Evolutionary conservation across 257 asterid species (phyloP).

Genomic region (Rehmannia glutinosa): DNA sequence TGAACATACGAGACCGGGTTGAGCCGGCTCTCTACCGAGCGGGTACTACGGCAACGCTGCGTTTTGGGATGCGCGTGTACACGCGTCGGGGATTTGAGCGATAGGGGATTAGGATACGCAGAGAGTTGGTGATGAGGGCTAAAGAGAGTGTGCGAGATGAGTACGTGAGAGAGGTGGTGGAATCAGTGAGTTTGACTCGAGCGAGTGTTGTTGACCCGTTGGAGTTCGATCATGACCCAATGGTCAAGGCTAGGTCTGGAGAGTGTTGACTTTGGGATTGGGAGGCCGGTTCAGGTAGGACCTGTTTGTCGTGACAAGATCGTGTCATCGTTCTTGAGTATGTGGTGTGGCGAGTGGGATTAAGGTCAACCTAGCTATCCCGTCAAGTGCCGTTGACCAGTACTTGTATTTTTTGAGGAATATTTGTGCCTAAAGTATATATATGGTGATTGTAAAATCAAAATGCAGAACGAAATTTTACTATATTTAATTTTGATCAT

Average conservation of each 20-base stretch:
- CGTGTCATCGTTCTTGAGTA: constrained; percentile 46
- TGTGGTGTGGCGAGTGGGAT: constrained; percentile 19
- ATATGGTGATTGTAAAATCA: too few species aligned
- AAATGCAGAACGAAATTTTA: too few species aligned
- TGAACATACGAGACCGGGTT: constrained; percentile 52
- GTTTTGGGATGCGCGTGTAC: constrained; percentile 57
- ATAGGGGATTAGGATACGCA: constrained; percentile 29
- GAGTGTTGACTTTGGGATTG: too few species aligned
- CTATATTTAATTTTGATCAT: too few species aligned
- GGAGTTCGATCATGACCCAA: constrained; percentile 57
- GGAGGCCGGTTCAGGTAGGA: too few species aligned
- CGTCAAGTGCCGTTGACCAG: constrained; percentile 39
- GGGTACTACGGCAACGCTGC: constrained; percentile 69
- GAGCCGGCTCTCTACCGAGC: constrained; percentile 45
- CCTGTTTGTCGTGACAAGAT: constrained; percentile 42
- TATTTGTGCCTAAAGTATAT: neutral
- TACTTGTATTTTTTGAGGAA: constrained; percentile 35
- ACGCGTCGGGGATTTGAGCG: constrained; percentile 28
- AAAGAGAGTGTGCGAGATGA: constrained; percentile 52
- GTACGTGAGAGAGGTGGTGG: constrained; percentile 60
- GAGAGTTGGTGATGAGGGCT: constrained; percentile 38
- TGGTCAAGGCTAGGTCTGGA: too few species aligned
- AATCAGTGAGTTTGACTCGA: constrained; percentile 39
- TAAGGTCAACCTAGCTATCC: constrained; percentile 58
- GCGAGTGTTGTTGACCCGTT: constrained; percentile 55